phyloP scores from a whole-genome alignment of 768 basidiomycete species.

The Termitomyces sp. region DNA sequence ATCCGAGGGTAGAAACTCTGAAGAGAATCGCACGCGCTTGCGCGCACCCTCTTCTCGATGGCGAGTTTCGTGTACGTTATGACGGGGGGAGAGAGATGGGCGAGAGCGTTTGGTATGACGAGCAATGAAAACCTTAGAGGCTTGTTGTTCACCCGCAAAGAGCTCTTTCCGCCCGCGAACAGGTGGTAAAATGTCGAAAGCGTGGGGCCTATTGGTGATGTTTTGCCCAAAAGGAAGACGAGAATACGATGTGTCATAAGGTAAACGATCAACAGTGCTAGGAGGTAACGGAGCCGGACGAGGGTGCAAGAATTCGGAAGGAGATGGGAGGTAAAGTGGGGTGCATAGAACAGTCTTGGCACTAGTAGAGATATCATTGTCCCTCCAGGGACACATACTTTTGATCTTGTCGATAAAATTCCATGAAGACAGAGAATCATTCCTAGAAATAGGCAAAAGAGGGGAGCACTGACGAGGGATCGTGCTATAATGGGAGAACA shows the following conservation, averaged over 20 bases:
- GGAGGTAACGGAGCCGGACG: background rate
- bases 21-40: conserved; percentile 12
- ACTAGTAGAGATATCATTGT: background rate
- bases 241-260: background rate
- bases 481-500: background rate
- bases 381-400: conserved; percentile 1
- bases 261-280: background rate
- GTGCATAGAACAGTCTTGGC: background rate
- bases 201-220: background rate
- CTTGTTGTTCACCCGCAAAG: background rate
- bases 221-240: conserved; percentile 2
- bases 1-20: background rate
- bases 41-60: background rate
- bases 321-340: background rate
- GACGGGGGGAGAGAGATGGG: background rate
- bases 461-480: background rate
- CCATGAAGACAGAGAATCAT: background rate
- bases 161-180: background rate
- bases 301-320: background rate
- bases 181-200: background rate
- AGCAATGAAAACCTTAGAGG: background rate
- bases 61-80: background rate
- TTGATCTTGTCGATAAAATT: background rate
- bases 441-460: background rate
- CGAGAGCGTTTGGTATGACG: conserved; percentile 12